Conservation (phyloP, 257 asterid genomes). For the Eustoma russellianum region DNA sequence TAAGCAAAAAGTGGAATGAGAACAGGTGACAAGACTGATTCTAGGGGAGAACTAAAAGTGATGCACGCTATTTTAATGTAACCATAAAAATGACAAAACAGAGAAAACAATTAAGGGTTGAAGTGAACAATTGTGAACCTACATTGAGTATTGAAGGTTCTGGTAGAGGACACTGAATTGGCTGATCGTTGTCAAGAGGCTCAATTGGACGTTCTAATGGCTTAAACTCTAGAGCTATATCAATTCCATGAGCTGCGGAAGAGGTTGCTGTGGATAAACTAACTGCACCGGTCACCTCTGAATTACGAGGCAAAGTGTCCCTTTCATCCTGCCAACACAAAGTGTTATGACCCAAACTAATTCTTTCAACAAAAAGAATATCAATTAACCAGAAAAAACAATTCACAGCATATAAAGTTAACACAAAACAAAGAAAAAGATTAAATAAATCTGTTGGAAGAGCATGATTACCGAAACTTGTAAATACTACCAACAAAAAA, state of each 20-base stretch:
- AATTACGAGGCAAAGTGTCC: conserved; percentile 39
- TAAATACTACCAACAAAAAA: background rate
- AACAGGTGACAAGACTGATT: too few species aligned
- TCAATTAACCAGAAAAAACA: background rate
- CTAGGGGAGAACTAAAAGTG: too few species aligned
- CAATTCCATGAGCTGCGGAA: conserved; percentile 49
- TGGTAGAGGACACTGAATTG: conserved; percentile 75
- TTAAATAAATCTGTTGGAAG: background rate
- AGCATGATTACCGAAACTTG: background rate
- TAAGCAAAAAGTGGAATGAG: too few species aligned
- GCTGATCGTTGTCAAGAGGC: conserved; percentile 70
- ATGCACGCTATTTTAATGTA: too few species aligned
- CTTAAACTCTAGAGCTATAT: conserved; percentile 61
- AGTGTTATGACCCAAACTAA: conserved; percentile 3
- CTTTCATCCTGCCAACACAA: conserved; percentile 44
- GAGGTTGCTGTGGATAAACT: conserved; percentile 32
- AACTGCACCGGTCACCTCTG: conserved; percentile 34
- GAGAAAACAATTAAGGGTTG: too few species aligned
- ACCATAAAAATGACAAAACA: too few species aligned
- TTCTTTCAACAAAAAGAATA: background rate
- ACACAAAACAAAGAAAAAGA: background rate
- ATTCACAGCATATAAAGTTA: background rate
- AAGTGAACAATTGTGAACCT: conserved; percentile 15
- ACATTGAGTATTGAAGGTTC: conserved; percentile 93
- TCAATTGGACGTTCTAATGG: conserved; percentile 72